A percentile compares a stretch with the other conserved stretches of the same genome.
phyloP scores from a whole-genome alignment of 768 basidiomycete species.

The Boletus reticulatus region DNA sequence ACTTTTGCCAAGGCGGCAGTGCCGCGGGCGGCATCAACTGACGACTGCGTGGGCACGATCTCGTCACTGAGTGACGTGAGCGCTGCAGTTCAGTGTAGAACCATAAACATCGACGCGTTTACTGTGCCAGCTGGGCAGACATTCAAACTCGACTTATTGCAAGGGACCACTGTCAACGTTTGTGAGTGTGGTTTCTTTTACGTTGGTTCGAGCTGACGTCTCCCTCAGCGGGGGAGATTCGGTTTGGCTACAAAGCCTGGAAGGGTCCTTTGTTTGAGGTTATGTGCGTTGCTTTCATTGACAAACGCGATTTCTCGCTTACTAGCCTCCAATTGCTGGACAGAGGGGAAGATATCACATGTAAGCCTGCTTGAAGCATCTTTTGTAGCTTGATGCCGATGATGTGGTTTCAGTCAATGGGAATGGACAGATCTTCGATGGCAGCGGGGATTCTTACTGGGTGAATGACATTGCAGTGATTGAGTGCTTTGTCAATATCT shows the following conservation, averaged over 20 bases:
- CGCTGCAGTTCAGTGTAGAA: slow-evolving; percentile 52
- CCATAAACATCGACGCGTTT: slow-evolving; percentile 55
- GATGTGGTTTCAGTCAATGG: slow-evolving; percentile 33
- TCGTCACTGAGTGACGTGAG: slow-evolving; percentile 49
- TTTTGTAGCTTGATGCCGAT: background rate
- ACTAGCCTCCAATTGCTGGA: background rate
- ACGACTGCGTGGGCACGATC: slow-evolving; percentile 50
- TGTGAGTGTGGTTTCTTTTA: slow-evolving; percentile 33
- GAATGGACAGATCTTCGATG: slow-evolving; percentile 40
- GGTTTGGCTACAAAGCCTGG: slow-evolving; percentile 53
- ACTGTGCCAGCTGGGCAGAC: slow-evolving; percentile 55
- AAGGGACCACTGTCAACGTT: slow-evolving; percentile 57
- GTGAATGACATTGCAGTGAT: slow-evolving; percentile 15
- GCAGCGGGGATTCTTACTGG: slow-evolving; percentile 45
- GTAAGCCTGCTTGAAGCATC: slow-evolving; percentile 30
- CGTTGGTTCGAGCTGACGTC: background rate
- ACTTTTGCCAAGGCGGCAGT: slow-evolving; percentile 9
- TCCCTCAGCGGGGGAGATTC: slow-evolving; percentile 52
- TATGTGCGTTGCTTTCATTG: slow-evolving; percentile 32
- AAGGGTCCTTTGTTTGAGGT: slow-evolving; percentile 53
- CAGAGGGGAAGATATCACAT: slow-evolving; percentile 49
- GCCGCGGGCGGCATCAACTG: slow-evolving; percentile 10
- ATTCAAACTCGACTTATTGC: slow-evolving; percentile 44
- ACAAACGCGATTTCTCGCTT: background rate
- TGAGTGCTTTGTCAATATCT: background rate